phyloP scores from a whole-genome alignment of 2,329 filamentous ascomycete genomes.

The Ascochyta rabiei region DNA sequence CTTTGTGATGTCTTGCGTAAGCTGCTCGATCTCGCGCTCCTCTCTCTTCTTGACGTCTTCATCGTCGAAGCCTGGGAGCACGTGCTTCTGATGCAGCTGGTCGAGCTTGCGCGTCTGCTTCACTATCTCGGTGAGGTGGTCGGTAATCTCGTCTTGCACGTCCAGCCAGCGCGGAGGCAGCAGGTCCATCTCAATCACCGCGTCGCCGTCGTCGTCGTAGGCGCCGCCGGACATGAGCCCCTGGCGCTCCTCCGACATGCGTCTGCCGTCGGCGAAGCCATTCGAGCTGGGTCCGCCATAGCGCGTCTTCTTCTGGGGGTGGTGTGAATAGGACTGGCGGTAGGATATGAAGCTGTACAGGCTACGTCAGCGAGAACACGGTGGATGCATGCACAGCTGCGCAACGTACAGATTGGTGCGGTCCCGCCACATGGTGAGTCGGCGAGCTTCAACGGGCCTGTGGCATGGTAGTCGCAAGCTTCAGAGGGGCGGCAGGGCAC shows the following conservation, averaged over 20 bases:
- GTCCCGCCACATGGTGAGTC: constrained; percentile 88
- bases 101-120: constrained; percentile 84
- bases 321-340: constrained; percentile 96
- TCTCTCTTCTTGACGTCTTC: constrained; percentile 86
- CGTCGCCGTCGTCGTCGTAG: constrained; percentile 86
- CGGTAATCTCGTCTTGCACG: constrained; percentile 89
- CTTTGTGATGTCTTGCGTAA: constrained; percentile 89
- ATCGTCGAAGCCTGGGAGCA: constrained; percentile 94
- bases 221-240: constrained; percentile 83
- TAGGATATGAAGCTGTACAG: constrained; percentile 89
- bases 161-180: constrained; percentile 96
- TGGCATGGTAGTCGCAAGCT: constrained; percentile 36
- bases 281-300: constrained; percentile 60
- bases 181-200: constrained; percentile 97
- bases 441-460: constrained; percentile 32
- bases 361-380: constrained; percentile 41
- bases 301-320: constrained; percentile 84
- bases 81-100: constrained; percentile 94
- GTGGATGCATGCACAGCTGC: constrained; percentile 16
- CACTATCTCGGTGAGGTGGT: constrained; percentile 79
- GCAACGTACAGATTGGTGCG: constrained; percentile 88
- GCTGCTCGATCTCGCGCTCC: constrained; percentile 84
- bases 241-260: constrained; percentile 68
- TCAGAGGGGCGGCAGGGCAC: constrained; percentile 1
- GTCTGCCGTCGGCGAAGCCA: constrained; percentile 55